Percentiles rank a stretch among this genome's conserved stretches.
phyloP scores from a whole-genome alignment of 129 eudicot genomes.

The Helianthus tuberosus region DNA sequence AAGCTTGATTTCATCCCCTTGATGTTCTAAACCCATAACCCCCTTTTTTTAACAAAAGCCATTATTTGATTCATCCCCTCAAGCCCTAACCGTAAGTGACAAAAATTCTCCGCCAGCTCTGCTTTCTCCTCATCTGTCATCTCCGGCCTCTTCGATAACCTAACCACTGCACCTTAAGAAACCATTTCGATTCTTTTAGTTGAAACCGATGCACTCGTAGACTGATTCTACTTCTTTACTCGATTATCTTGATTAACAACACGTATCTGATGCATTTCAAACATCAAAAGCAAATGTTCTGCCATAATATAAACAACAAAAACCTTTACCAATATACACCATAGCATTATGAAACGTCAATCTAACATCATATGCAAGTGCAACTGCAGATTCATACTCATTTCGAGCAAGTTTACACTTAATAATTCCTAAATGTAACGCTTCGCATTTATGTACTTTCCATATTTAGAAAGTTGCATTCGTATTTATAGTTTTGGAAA shows the following conservation, averaged over 20 bases:
- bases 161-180: neutral
- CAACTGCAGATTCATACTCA: constrained; percentile 36
- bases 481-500: no score
- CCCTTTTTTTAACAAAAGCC: constrained; percentile 37
- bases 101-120: constrained; percentile 29
- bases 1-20: constrained; percentile 46
- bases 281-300: no score
- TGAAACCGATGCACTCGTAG: neutral
- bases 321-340: constrained; percentile 48
- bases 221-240: no score
- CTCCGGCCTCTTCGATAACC: constrained; percentile 16
- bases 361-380: constrained; percentile 62
- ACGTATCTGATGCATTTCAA: no score
- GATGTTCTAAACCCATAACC: constrained; percentile 21
- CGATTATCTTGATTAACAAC: neutral
- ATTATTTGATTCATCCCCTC: constrained; percentile 33
- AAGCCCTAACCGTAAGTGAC: constrained; percentile 20
- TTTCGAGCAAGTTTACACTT: constrained; percentile 37
- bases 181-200: neutral
- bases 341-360: constrained; percentile 61
- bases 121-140: constrained; percentile 48
- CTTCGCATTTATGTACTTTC: no score
- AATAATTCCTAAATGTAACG: constrained; percentile 62
- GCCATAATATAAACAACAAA: no score
- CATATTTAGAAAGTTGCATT: no score